A percentile compares a stretch with the other conserved stretches of the same genome.
phyloP scores from a whole-genome alignment of 495 filamentous ascomycete species.

The Aspergillus baeticus region DNA sequence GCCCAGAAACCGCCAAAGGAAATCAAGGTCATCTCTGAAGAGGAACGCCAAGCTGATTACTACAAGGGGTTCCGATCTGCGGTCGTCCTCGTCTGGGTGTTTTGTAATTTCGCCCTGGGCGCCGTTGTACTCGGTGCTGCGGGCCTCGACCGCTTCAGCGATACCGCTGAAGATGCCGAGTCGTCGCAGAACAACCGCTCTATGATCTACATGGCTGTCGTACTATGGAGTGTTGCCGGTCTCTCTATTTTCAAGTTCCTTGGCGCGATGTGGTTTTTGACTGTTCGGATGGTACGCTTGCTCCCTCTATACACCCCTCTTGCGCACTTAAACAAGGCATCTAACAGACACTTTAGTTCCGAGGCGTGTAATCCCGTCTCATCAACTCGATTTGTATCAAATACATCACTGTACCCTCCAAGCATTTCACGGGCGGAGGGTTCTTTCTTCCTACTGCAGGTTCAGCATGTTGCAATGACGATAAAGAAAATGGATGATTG shows the following conservation, averaged over 20 bases:
- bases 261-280: constrained; percentile 91
- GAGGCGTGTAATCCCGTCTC: constrained; percentile 45
- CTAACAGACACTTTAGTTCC: constrained; percentile 40
- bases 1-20: constrained; percentile 67
- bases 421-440: constrained; percentile 1
- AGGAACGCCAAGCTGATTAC: constrained; percentile 93
- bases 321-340: not conserved
- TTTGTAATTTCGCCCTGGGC: constrained; percentile 86
- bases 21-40: constrained; percentile 54
- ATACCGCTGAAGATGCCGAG: constrained; percentile 29
- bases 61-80: constrained; percentile 93
- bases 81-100: constrained; percentile 94
- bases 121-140: constrained; percentile 86
- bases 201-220: constrained; percentile 84
- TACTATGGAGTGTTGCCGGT: constrained; percentile 89
- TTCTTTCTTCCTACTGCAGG: constrained; percentile 13
- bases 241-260: constrained; percentile 86
- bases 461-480: constrained; percentile 14
- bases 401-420: constrained; percentile 5
- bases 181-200: constrained; percentile 48
- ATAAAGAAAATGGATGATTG: constrained; percentile 11
- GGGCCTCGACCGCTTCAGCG: constrained; percentile 67
- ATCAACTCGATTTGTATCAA: no score
- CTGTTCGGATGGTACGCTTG: constrained; percentile 71
- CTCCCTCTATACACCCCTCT: not conserved